These are phyloP conservation scores for Liriodendron chinense DNA, from an alignment of 164 flowering plant genomes.

Conservation along the genomic window DNA sequence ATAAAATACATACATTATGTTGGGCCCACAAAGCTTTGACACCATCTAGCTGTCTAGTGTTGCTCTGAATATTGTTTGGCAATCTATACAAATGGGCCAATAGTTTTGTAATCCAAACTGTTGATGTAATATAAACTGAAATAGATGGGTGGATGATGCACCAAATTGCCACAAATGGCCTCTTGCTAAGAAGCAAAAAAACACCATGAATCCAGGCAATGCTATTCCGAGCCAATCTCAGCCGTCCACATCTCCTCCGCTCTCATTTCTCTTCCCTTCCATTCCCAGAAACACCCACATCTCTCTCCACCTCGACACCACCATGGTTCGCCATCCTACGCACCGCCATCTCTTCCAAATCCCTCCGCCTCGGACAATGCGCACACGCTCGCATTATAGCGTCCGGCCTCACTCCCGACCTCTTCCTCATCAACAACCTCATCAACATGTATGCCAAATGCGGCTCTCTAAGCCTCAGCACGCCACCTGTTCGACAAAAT, in stretches of 20 bases:
- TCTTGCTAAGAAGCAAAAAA: no score
- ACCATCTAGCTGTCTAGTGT: no score
- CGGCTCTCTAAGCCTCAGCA: conserved; percentile 32
- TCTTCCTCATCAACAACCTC: conserved; percentile 50
- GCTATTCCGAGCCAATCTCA: conserved; percentile 8
- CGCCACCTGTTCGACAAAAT: conserved; percentile 44
- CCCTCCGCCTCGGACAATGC: conserved; percentile 36
- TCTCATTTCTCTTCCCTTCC: conserved; percentile 15
- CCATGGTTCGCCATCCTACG: conserved; percentile 48
- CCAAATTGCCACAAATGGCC: no score
- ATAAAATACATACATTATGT: no score
- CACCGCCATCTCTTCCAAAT: conserved; percentile 30
- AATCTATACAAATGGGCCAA: no score
- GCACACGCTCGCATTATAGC: conserved; percentile 37
- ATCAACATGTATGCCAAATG: conserved; percentile 48
- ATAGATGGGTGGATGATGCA: no score
- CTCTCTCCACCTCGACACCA: conserved; percentile 32
- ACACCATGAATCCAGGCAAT: conserved; percentile 6
- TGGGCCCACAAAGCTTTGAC: no score
- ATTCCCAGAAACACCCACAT: neutral
- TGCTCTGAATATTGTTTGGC: no score
- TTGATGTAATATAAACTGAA: no score
- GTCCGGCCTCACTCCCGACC: conserved; percentile 24
- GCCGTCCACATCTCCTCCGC: conserved; percentile 1
- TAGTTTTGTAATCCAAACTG: no score